Percentiles rank a stretch among this genome's conserved stretches.
These are phyloP conservation scores for Tilletia walkeri DNA, from an alignment of 1,284 basidiomycete genomes.

Conservation along the genomic window DNA sequence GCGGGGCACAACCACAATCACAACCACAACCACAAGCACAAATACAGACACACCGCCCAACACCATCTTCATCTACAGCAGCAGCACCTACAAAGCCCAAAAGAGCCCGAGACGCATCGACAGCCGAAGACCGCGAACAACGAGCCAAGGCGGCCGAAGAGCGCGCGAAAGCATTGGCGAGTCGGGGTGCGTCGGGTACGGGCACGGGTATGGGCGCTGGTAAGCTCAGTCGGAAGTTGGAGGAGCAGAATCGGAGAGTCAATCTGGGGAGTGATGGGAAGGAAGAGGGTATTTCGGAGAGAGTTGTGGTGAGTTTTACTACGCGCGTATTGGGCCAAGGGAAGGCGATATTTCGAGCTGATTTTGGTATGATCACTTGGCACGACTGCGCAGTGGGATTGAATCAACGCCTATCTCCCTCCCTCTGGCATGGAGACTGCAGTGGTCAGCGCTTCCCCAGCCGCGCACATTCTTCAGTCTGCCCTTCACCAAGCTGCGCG, in stretches of 20 bases:
- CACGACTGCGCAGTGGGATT: too few relatives aligned
- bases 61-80: too few relatives aligned
- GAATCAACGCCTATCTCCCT: too few relatives aligned
- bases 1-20: not conserved
- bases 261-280: not conserved
- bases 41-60: not conserved
- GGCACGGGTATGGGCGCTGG: not conserved
- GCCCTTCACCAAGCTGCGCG: too few relatives aligned
- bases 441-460: too few relatives aligned
- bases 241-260: constrained; percentile 1
- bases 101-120: not conserved
- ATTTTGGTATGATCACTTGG: too few relatives aligned
- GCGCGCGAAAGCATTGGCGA: constrained; percentile 3
- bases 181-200: not conserved
- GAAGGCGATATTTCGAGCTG: too few relatives aligned
- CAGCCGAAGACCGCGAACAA: constrained; percentile 3
- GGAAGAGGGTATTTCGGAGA: not conserved
- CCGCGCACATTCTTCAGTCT: too few relatives aligned
- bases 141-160: constrained; percentile 10
- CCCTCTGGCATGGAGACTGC: too few relatives aligned
- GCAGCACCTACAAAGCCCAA: not conserved
- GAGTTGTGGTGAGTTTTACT: constrained; percentile 3
- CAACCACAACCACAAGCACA: not conserved
- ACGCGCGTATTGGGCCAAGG: too few relatives aligned
- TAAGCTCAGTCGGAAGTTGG: constrained; percentile 16